These are phyloP conservation scores for Linum lewisii DNA, from an alignment of 345 rosid species.

Conservation along the genomic window DNA sequence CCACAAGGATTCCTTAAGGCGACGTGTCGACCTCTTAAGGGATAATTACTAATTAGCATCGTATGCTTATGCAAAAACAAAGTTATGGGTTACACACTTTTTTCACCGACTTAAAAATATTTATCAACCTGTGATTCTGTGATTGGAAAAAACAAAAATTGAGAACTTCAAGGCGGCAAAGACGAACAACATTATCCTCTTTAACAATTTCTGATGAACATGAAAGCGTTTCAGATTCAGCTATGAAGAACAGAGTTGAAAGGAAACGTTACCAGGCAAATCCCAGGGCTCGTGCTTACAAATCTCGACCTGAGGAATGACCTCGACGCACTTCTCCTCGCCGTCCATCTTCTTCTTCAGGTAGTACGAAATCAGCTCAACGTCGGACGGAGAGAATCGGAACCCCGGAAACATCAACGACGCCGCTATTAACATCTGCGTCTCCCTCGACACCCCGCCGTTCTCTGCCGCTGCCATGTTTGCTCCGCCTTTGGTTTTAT, in stretches of 20 bases:
- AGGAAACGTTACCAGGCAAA: slow-evolving; percentile 47
- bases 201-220: too few relatives aligned
- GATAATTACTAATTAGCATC: background rate
- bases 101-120: too few relatives aligned
- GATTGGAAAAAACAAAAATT: background rate
- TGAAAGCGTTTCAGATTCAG: too few relatives aligned
- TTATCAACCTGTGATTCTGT: too few relatives aligned
- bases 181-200: too few relatives aligned
- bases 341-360: slow-evolving; percentile 72
- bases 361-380: slow-evolving; percentile 65
- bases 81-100: too few relatives aligned
- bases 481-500: background rate
- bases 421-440: slow-evolving; percentile 48
- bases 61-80: too few relatives aligned
- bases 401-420: slow-evolving; percentile 76
- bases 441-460: slow-evolving; percentile 39
- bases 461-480: background rate
- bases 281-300: slow-evolving; percentile 85
- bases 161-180: too few relatives aligned
- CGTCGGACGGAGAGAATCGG: slow-evolving; percentile 76
- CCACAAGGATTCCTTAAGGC: background rate
- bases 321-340: slow-evolving; percentile 52
- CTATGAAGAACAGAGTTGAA: background rate
- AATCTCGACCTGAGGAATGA: slow-evolving; percentile 63
- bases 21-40: background rate